These are phyloP conservation scores for Begonia loranthoides DNA, from an alignment of 306 rosid species.

Conservation along the genomic window DNA sequence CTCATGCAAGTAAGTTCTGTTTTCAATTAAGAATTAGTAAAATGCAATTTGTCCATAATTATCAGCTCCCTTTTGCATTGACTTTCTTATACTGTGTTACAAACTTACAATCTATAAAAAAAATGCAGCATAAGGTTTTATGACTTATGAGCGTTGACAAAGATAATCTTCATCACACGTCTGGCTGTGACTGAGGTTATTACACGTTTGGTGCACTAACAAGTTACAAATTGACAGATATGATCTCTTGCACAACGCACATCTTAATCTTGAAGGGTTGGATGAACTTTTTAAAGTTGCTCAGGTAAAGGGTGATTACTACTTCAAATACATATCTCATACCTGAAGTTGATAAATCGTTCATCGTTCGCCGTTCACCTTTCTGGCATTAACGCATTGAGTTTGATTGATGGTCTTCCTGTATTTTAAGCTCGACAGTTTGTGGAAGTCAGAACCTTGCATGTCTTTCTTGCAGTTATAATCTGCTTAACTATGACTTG, in stretches of 20 bases:
- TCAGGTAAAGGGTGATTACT: constrained; percentile 45
- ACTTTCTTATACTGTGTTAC: too few relatives aligned
- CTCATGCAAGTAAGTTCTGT: constrained; percentile 86
- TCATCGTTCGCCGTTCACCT: too few relatives aligned
- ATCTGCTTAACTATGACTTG: too few relatives aligned
- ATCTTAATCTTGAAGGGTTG: constrained; percentile 82
- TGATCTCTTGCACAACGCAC: constrained; percentile 94
- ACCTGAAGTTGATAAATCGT: too few relatives aligned
- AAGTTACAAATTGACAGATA: constrained; percentile 43
- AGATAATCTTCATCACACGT: not conserved
- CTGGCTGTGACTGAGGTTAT: not conserved
- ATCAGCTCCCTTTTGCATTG: not conserved
- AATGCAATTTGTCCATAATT: constrained; percentile 1
- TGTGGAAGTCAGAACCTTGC: too few relatives aligned
- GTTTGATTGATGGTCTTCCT: too few relatives aligned
- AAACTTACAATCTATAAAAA: too few relatives aligned
- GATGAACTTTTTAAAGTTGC: constrained; percentile 89
- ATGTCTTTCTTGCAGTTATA: too few relatives aligned
- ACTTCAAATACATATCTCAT: not conserved
- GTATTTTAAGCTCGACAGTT: too few relatives aligned
- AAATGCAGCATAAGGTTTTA: too few relatives aligned
- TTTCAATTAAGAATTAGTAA: constrained; percentile 6
- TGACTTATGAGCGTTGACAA: not conserved
- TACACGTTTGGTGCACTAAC: constrained; percentile 10
- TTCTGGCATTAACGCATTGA: too few relatives aligned